Conservation (phyloP, 1,284 basidiomycete species). For the Schizopora paradoxa region DNA sequence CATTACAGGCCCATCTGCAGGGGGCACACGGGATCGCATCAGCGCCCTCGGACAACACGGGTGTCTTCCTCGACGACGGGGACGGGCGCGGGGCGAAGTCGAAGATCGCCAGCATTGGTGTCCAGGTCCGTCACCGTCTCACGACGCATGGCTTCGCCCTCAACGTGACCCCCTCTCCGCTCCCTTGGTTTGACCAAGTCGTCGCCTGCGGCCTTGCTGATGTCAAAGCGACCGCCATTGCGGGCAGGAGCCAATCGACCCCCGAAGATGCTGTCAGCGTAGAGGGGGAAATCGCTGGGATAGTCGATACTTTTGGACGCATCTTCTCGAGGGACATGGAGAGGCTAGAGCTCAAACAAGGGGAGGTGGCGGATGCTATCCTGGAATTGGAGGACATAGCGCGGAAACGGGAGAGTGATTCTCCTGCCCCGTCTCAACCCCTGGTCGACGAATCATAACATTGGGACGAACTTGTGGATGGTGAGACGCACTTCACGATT, state of each 20-base stretch:
- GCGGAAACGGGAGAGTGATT: not conserved
- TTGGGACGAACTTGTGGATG: not conserved
- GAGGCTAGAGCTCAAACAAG: slow-evolving; percentile 39
- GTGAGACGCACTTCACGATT: not conserved
- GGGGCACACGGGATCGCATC: slow-evolving; percentile 51
- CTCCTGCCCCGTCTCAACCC: slow-evolving; percentile 7
- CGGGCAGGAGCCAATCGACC: slow-evolving; percentile 32
- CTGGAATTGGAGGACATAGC: slow-evolving; percentile 15
- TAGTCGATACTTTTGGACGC: slow-evolving; percentile 49
- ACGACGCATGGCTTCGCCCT: slow-evolving; percentile 94
- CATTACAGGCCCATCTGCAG: slow-evolving; percentile 53
- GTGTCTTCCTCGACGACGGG: slow-evolving; percentile 59
- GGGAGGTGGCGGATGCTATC: slow-evolving; percentile 50
- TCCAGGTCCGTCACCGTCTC: slow-evolving; percentile 91
- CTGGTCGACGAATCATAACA: not conserved
- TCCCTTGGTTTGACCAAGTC: slow-evolving; percentile 81
- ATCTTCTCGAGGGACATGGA: slow-evolving; percentile 52
- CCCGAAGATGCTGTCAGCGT: slow-evolving; percentile 33
- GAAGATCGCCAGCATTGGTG: slow-evolving; percentile 93
- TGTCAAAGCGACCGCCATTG: slow-evolving; percentile 70
- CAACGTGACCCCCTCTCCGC: slow-evolving; percentile 81
- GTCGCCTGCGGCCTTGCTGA: slow-evolving; percentile 92
- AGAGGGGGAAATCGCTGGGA: slow-evolving; percentile 44
- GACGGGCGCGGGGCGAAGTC: slow-evolving; percentile 31
- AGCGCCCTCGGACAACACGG: slow-evolving; percentile 63